Evolutionary conservation across 2,329 filamentous ascomycete genomes (phyloP), one percentile per base, ranked within the genome.

Genomic region (Epichloe festucae): DNA sequence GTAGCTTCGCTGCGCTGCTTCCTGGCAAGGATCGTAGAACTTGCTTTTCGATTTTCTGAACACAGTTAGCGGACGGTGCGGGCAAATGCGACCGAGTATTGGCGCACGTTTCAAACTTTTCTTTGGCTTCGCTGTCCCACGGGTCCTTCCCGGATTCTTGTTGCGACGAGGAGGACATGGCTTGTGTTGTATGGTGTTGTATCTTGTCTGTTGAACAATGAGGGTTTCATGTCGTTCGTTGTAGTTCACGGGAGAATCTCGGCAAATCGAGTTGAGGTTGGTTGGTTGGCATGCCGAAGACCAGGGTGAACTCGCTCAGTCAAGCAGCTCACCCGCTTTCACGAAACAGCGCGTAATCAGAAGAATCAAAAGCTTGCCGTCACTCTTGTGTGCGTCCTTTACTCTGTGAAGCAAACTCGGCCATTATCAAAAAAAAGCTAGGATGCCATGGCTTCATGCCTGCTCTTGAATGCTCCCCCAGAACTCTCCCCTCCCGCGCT

Each of bases 11-110:
- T 85, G 75, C 7, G 93, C 91, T 5, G 89, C 89, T 62, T 95
- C 91, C 67, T 97, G 91, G 68, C 93, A 98, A 2, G 93, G 93
- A 62, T 98, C 93, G 66, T 87, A 89, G 71, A 85, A 97, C 66
- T 96, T 84, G 74, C 89, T 95, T 63, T 84, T 81, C 51, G 76
- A 78, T 75, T 97, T 97, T 59, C 91, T 95, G 62, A 23, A 40
- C 5, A 12, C 15, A 17, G 21, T 46, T 43, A 46, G 49, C 36
- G 8, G 36, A 10, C 8, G 8, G 31, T 44, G n/a, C 45, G 48
- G 46, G 34, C 45, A 23, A n/a, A 19, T 41, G 21, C n/a, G 38
- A 14, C 19, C 19, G 14, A 31, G 27, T 34, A 15, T 41, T 41
- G 50, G 62, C 73, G 60, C 69, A 84, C 83, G 72, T 76, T 58